Evolutionary conservation across 2,329 filamentous ascomycete species (phyloP), one percentile per base, ranked within the genome.

Genomic region (Juglanconis oblonga): DNA sequence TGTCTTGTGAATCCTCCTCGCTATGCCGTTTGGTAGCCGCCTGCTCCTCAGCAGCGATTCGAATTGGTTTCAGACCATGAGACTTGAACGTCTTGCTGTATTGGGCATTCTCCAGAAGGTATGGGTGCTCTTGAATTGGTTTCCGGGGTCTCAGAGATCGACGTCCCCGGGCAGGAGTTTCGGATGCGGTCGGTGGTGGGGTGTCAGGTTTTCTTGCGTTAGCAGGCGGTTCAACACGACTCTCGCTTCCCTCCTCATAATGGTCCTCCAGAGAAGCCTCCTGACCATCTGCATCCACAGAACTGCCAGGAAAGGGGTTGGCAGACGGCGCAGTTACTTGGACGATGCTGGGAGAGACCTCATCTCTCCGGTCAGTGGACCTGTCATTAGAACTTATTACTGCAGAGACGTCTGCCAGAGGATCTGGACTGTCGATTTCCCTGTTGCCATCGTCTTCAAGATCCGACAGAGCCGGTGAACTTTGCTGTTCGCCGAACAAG

Each of bases 111-210:
- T 87, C 84, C 4, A 86, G 72, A 5, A 81, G 71, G 63, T 86
- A 87, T 3, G 84, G 84, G 49, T 85, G 82, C 66, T 86, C 76
- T 67, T 87, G 84, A 6, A 86, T 86, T 1, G 83, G 83, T 62
- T 86, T 87, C 24, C 84, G 78, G 1, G 82, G 82, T 6, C 84
- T 77, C n/a, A 87, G 71, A 4, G 80, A 83, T 38, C 83, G 77
- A 47, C 35, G 48, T 36, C 49, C 58, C 47, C 65, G 17, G 62
- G 58, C 45, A 56, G 62, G 47, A 44, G 17, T 51, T 31, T 51
- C 42, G 11, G 11, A 17, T 14, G 48, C 36, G 17, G 5, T 36
- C 33, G 32, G n/a, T 36, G 35, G 32, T 44, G 31, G 64, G 56
- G 31, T 52, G 57, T 42, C 47, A 7, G 24, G 3, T 32, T 8